phyloP scores from a whole-genome alignment of 2,329 filamentous ascomycete species.

The Nemania diffusa region DNA sequence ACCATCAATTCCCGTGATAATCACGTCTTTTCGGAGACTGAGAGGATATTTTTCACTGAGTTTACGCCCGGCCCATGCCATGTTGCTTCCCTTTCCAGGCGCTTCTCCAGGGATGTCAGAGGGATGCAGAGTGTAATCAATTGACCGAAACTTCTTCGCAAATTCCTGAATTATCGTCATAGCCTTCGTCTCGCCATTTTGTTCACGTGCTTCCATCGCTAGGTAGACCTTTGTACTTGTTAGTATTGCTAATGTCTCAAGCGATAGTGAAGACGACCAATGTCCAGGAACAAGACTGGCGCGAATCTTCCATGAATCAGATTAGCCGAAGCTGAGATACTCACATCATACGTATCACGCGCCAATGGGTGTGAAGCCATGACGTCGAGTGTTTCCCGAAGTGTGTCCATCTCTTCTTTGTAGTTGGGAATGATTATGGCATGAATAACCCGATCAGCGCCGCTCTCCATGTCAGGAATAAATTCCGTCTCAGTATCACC shows the following conservation, averaged over 20 bases:
- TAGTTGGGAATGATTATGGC: conserved; percentile 79
- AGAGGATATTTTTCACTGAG: conserved; percentile 70
- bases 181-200: conserved; percentile 69
- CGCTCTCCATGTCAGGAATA: conserved; percentile 57
- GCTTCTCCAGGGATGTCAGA: conserved; percentile 73
- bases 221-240: conserved; percentile 68
- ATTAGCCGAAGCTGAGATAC: conserved; percentile 48
- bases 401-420: conserved; percentile 75
- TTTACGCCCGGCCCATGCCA: conserved; percentile 75
- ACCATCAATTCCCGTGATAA: conserved; percentile 80
- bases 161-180: conserved; percentile 70
- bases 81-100: conserved; percentile 79
- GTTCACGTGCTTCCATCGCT: conserved; percentile 77
- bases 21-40: conserved; percentile 66
- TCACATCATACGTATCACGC: conserved; percentile 73
- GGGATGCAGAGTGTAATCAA: conserved; percentile 75
- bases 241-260: conserved; percentile 9
- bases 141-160: conserved; percentile 71
- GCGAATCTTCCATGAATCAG: neutral
- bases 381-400: conserved; percentile 75
- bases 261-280: neutral
- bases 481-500: conserved; percentile 62
- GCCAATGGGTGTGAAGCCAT: conserved; percentile 74
- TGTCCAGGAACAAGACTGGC: neutral
- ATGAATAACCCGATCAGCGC: conserved; percentile 65